These are phyloP conservation scores for Boletus reticuloceps DNA, from an alignment of 768 basidiomycete genomes.

Conservation along the genomic window DNA sequence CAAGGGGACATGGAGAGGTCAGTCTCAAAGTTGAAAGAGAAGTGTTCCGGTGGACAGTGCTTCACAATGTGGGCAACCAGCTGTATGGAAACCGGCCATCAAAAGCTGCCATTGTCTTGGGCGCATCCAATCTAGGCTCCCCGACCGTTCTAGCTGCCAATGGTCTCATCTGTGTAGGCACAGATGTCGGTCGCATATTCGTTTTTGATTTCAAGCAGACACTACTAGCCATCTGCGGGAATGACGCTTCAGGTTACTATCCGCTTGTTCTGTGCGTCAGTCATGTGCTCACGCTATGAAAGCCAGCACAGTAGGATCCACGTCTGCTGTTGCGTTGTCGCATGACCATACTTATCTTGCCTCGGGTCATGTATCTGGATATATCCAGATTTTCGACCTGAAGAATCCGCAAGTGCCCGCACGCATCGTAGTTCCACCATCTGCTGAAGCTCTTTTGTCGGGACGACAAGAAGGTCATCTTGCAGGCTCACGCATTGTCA, in stretches of 20 bases:
- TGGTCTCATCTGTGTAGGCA: conserved; percentile 88
- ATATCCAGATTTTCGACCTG: conserved; percentile 85
- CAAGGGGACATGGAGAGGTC: conserved; percentile 17
- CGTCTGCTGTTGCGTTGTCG: conserved; percentile 88
- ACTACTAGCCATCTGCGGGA: conserved; percentile 75
- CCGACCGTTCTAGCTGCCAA: conserved; percentile 85
- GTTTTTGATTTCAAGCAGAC: conserved; percentile 93
- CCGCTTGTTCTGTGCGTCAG: conserved; percentile 1
- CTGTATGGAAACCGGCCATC: conserved; percentile 51
- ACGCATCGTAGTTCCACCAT: conserved; percentile 68
- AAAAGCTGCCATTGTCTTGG: conserved; percentile 64
- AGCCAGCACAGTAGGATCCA: conserved; percentile 67
- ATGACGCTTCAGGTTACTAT: conserved; percentile 56
- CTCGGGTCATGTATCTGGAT: conserved; percentile 80
- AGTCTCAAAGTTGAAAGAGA: conserved; percentile 41
- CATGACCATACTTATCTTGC: conserved; percentile 93
- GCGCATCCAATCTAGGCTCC: conserved; percentile 52
- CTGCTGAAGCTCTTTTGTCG: conserved; percentile 62
- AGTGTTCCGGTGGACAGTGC: conserved; percentile 74
- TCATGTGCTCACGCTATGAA: conserved; percentile 23
- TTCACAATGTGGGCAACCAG: conserved; percentile 57
- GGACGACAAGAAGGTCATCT: conserved; percentile 88
- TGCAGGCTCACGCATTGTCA: conserved; percentile 72
- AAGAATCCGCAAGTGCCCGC: conserved; percentile 64
- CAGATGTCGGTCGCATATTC: conserved; percentile 68